Percentiles rank a stretch among this genome's conserved stretches.
phyloP scores from a whole-genome alignment of 805 yeast genomes.

The Candida lessepsii region DNA sequence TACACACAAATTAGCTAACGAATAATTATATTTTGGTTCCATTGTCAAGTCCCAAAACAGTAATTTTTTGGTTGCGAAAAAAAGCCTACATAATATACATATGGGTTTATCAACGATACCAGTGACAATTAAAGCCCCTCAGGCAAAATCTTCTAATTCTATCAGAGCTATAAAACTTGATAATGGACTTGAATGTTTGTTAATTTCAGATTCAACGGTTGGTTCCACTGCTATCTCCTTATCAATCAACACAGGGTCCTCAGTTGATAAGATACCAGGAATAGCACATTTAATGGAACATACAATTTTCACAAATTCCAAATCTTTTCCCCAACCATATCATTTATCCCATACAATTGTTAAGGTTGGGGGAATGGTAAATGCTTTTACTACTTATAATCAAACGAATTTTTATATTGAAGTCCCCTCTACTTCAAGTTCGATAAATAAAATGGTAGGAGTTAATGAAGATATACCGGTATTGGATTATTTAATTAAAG shows the following conservation, averaged over 20 bases:
- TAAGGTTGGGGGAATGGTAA: conserved; percentile 54
- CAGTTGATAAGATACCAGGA: conserved; percentile 70
- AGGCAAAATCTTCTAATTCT: conserved; percentile 34
- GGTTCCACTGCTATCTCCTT: conserved; percentile 67
- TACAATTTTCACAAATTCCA: conserved; percentile 46
- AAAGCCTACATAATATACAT: too few relatives aligned
- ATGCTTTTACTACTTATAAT: conserved; percentile 71
- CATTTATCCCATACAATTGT: conserved; percentile 44
- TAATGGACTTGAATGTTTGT: conserved; percentile 66
- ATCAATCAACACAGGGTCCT: conserved; percentile 78
- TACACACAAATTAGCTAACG: too few relatives aligned
- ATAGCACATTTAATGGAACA: conserved; percentile 63
- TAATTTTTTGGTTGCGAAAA: conserved; percentile 11
- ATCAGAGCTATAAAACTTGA: conserved; percentile 51
- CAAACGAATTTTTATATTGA: conserved; percentile 64
- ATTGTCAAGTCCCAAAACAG: conserved; percentile 9
- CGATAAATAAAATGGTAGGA: conserved; percentile 20
- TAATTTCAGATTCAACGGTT: conserved; percentile 74
- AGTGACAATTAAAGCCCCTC: conserved; percentile 27
- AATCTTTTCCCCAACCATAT: conserved; percentile 48
- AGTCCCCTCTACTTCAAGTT: conserved; percentile 39
- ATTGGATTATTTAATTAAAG: conserved; percentile 45
- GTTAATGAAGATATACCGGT: conserved; percentile 28
- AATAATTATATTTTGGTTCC: too few relatives aligned
- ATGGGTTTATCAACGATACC: conserved; percentile 1